A percentile compares a stretch with the other conserved stretches of the same genome.
phyloP scores from a whole-genome alignment of 2,329 filamentous ascomycete species.

The Chrysosporium keratinophilum region DNA sequence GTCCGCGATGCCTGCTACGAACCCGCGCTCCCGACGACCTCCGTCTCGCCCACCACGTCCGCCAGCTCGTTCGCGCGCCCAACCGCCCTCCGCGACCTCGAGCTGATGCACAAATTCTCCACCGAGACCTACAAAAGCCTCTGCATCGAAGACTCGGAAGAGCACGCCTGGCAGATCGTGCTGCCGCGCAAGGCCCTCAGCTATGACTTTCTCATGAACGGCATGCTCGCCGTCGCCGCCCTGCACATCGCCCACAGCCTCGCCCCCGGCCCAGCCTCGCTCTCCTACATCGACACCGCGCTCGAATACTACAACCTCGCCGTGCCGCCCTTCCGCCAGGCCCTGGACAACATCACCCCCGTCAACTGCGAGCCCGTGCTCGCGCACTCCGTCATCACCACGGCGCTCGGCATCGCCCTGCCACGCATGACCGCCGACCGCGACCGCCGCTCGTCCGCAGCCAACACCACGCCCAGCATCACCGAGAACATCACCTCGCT shows the following conservation, averaged over 20 bases:
- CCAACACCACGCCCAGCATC: conserved; percentile 19
- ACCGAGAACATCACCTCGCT: conserved; percentile 30
- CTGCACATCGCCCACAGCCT: conserved; percentile 31
- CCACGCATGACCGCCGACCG: conserved; percentile 25
- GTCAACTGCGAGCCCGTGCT: conserved; percentile 31
- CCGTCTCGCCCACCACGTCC: not conserved
- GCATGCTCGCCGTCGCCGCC: conserved; percentile 32
- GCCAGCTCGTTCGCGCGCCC: not conserved
- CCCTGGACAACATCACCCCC: conserved; percentile 28
- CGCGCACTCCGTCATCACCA: conserved; percentile 31
- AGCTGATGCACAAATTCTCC: conserved; percentile 45
- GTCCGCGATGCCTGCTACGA: not conserved
- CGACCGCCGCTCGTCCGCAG: conserved; percentile 17
- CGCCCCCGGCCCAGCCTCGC: conserved; percentile 23
- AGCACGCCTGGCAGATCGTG: conserved; percentile 32
- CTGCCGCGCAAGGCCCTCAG: conserved; percentile 33
- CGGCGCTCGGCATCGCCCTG: conserved; percentile 28
- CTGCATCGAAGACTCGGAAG: conserved; percentile 24
- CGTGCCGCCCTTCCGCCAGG: conserved; percentile 27
- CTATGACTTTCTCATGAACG: conserved; percentile 35
- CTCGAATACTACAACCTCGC: conserved; percentile 30
- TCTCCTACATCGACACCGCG: conserved; percentile 30
- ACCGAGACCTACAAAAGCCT: conserved; percentile 39
- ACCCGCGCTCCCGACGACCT: not conserved
- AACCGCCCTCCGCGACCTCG: conserved; percentile 32